phyloP scores from a whole-genome alignment of 805 yeast genomes.

The Wickerhamiella spandovensis region DNA sequence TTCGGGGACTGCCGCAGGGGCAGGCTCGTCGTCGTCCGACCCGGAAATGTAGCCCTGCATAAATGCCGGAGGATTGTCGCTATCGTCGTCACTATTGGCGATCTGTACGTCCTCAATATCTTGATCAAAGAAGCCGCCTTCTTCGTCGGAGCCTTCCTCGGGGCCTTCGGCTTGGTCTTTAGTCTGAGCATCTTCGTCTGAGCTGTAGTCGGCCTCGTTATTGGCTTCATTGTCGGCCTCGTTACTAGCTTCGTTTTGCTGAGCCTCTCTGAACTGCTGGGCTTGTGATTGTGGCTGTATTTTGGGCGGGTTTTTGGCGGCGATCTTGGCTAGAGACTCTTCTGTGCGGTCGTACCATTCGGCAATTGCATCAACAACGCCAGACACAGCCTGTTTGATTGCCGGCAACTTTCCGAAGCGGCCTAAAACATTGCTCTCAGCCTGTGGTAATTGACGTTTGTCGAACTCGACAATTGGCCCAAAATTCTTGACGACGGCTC shows the following conservation, averaged over 20 bases:
- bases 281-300: too few species aligned
- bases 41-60: slow-evolving; percentile 69
- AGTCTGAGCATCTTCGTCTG: not conserved
- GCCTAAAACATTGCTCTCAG: slow-evolving; percentile 25
- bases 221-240: slow-evolving; percentile 15
- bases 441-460: slow-evolving; percentile 14
- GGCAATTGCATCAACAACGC: slow-evolving; percentile 3
- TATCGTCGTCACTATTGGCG: slow-evolving; percentile 18
- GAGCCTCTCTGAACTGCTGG: not conserved
- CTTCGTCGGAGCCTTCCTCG: slow-evolving; percentile 17
- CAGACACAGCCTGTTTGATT: slow-evolving; percentile 8
- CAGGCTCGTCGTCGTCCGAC: slow-evolving; percentile 40
- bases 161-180: slow-evolving; percentile 27
- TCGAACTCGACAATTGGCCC: slow-evolving; percentile 3
- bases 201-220: not conserved
- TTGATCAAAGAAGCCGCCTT: slow-evolving; percentile 26
- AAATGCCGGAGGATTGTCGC: slow-evolving; percentile 24
- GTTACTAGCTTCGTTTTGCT: not conserved
- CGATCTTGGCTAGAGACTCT: slow-evolving; percentile 4
- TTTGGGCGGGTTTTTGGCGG: not conserved
- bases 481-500: slow-evolving; percentile 7
- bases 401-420: slow-evolving; percentile 25
- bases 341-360: slow-evolving; percentile 6
- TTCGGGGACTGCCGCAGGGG: slow-evolving; percentile 12
- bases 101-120: slow-evolving; percentile 2